phyloP scores from a whole-genome alignment of 2,329 filamentous ascomycete genomes.

The Xylariales sp. region DNA sequence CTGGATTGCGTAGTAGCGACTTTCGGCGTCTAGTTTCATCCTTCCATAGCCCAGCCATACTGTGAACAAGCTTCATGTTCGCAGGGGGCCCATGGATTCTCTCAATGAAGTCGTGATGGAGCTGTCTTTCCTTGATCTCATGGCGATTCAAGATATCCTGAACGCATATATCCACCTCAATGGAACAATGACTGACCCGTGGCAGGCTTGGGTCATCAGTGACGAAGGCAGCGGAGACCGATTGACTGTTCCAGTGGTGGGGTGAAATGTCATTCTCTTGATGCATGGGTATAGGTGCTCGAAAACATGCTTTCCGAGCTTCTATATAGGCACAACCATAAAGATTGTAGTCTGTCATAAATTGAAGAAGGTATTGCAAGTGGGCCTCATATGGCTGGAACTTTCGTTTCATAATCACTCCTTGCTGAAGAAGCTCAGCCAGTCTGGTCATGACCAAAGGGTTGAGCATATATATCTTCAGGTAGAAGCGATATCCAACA shows the following conservation, averaged over 20 bases:
- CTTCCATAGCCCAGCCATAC: slow-evolving; percentile 90
- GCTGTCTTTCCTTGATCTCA: slow-evolving; percentile 67
- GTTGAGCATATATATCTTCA: slow-evolving; percentile 94
- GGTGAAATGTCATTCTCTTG: slow-evolving; percentile 53
- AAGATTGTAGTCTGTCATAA: slow-evolving; percentile 97
- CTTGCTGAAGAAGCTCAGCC: slow-evolving; percentile 81
- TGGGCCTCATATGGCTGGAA: slow-evolving; percentile 96
- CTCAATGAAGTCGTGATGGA: slow-evolving; percentile 88
- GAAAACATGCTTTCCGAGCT: slow-evolving; percentile 65
- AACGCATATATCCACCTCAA: slow-evolving; percentile 87
- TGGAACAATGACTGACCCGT: slow-evolving; percentile 78
- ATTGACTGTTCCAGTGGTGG: slow-evolving; percentile 77
- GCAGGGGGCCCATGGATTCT: slow-evolving; percentile 55
- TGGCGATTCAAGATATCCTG: slow-evolving; percentile 82
- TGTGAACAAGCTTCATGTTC: slow-evolving; percentile 81
- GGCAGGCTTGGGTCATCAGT: slow-evolving; percentile 62
- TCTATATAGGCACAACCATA: slow-evolving; percentile 90
- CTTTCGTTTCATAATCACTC: slow-evolving; percentile 74
- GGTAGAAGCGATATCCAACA: slow-evolving; percentile 84
- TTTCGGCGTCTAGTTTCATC: slow-evolving; percentile 82
- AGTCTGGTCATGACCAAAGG: slow-evolving; percentile 83
- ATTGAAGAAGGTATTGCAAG: slow-evolving; percentile 86
- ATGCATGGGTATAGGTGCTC: slow-evolving; percentile 68
- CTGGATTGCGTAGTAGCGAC: slow-evolving; percentile 59
- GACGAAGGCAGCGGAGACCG: slow-evolving; percentile 56